Conservation (phyloP, 116 monocot species). For the Papilionanthe hybrid region DNA sequence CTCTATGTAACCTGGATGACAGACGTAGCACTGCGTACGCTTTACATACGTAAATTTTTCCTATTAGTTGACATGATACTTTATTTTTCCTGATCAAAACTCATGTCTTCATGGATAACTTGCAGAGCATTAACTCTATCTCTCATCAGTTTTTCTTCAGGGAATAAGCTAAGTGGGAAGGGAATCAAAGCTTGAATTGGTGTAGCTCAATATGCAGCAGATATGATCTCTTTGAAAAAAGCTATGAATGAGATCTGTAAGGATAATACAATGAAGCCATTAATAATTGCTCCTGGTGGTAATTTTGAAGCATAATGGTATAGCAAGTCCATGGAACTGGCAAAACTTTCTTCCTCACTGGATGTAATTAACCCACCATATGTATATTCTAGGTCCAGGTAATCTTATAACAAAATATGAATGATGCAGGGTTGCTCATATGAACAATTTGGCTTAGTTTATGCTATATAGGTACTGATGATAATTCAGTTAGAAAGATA, state of each 20-base stretch:
- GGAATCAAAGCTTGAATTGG: constrained; percentile 19
- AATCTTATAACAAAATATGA: background rate
- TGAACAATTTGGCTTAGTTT: background rate
- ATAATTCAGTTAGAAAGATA: constrained; percentile 60
- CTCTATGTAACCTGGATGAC: too few species aligned
- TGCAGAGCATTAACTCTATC: background rate
- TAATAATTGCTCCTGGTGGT: constrained; percentile 24
- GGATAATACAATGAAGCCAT: background rate
- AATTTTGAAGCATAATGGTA: constrained; percentile 23
- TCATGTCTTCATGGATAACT: too few species aligned
- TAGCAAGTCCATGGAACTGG: constrained; percentile 7
- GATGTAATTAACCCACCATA: constrained; percentile 24
- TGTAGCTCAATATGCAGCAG: constrained; percentile 25
- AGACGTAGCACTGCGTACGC: too few species aligned
- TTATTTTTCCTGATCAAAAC: too few species aligned
- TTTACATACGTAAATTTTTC: too few species aligned
- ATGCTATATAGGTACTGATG: constrained; percentile 43
- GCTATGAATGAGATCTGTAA: constrained; percentile 9
- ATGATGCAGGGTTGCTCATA: background rate
- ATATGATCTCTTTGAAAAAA: constrained; percentile 11
- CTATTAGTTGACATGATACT: too few species aligned
- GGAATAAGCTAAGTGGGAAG: constrained; percentile 28
- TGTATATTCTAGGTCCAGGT: constrained; percentile 25
- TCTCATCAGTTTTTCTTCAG: background rate
- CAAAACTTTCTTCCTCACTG: constrained; percentile 5